Evolutionary conservation across 495 filamentous ascomycete species (phyloP).

Genomic region (Extremus antarcticus): DNA sequence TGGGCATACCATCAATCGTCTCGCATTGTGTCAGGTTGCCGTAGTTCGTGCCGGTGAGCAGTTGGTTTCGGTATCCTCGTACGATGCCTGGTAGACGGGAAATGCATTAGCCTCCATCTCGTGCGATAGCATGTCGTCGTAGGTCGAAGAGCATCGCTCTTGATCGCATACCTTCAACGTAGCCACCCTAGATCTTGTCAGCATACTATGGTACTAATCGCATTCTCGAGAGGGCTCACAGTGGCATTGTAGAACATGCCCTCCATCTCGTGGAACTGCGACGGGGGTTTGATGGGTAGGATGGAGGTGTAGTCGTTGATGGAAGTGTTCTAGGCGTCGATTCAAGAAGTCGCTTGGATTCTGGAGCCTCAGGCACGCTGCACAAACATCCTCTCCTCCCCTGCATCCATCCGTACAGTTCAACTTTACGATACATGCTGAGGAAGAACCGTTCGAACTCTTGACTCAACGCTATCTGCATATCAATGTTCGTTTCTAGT

Average conservation of each 20-base stretch:
- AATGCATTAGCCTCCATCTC: background rate
- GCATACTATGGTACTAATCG: too few species aligned
- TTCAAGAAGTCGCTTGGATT: background rate
- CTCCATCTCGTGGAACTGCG: background rate
- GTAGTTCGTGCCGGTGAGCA: conserved; percentile 87
- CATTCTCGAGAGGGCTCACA: too few species aligned
- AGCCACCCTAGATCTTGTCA: conserved; percentile 50
- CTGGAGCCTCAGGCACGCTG: too few species aligned
- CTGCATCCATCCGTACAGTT: too few species aligned
- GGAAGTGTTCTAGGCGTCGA: background rate
- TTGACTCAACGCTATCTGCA: too few species aligned
- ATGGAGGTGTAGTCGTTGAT: too few species aligned
- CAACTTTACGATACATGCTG: too few species aligned
- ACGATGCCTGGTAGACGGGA: background rate
- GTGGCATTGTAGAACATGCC: conserved; percentile 1
- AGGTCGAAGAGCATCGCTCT: too few species aligned
- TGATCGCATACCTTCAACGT: conserved; percentile 81
- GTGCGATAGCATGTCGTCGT: too few species aligned
- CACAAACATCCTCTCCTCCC: too few species aligned
- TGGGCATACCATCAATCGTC: conserved; percentile 77
- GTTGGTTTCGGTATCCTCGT: conserved; percentile 66
- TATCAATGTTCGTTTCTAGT: too few species aligned
- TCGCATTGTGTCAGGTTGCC: conserved; percentile 96
- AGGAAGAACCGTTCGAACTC: too few species aligned
- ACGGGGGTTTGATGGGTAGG: background rate